Base-by-base conservation (phyloP, 768 basidiomycete genomes). In the Pulveroboletus sp. region DNA sequence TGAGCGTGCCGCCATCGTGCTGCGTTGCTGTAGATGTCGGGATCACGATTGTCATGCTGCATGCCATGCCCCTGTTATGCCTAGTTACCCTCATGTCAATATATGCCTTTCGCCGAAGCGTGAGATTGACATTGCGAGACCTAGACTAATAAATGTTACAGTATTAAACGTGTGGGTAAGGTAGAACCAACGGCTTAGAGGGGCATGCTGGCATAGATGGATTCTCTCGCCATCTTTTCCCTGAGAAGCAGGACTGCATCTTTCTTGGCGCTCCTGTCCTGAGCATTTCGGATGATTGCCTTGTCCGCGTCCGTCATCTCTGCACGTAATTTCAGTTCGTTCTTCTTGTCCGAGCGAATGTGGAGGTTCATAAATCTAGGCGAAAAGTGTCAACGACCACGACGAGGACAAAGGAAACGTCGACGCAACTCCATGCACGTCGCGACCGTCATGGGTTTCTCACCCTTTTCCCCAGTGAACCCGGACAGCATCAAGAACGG, bases 271-370 rank as follows among this genome's bases (percentile, higher is more conserved):
- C 32, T 29, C 20, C 26, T 44, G 39, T 49, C 41, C 2, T 30
- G 27, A 14, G 32, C 44, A 13, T 23, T 45, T 20, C 47, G 44
- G n/a, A 59, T 35, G 8, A 59, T 50, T 10, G 11, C 40, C 24
- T 55, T 59, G 17, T 59, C 58, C 26, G 32, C 27, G 9, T 59
- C 53, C 22, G 53, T 59, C 58, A 59, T 59, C 26, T 49, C 57
- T 12, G 42, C 37, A 6, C 49, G 49, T 12, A 55, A 32, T 24
- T 51, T 43, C 20, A 59, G 12, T 32, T 59, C 24, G 8, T 59
- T 55, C 45, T 59, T 6, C 31, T 59, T 55, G 23, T 59, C 58
- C 1, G 53, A 41, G 17, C 53, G 57, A 23, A 59, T 46, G 12
- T 59, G 58, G 10, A 19, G 26, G 11, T 59, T 59, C 30, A 55